These are phyloP conservation scores for Beta macrorhiza DNA, from an alignment of 179 eudicot species.

Conservation along the genomic window DNA sequence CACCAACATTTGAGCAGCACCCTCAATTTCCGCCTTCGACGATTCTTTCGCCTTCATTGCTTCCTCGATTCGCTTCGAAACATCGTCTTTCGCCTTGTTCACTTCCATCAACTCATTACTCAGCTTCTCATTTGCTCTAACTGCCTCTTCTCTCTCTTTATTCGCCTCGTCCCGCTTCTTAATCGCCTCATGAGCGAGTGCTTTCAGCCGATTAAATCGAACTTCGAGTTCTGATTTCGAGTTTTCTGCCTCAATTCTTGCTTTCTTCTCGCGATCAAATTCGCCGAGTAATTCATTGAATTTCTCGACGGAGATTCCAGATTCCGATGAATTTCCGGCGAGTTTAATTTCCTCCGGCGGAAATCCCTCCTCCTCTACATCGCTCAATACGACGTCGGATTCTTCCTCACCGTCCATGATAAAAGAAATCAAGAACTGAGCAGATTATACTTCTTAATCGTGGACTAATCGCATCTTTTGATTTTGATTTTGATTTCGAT, in stretches of 20 bases:
- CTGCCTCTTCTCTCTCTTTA: slow-evolving; percentile 54
- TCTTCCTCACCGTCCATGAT: slow-evolving; percentile 66
- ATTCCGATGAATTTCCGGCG: slow-evolving; percentile 27
- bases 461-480: slow-evolving; percentile 12
- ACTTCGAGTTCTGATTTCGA: slow-evolving; percentile 63
- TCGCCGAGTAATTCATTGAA: slow-evolving; percentile 58
- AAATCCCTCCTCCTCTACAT: slow-evolving; percentile 67
- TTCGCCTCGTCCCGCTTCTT: slow-evolving; percentile 80
- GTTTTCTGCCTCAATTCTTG: slow-evolving; percentile 57
- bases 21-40: slow-evolving; percentile 68
- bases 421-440: background rate
- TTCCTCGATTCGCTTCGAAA: slow-evolving; percentile 51
- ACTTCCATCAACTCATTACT: slow-evolving; percentile 49
- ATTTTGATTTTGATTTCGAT: background rate
- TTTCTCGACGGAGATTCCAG: slow-evolving; percentile 58
- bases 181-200: slow-evolving; percentile 79
- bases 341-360: slow-evolving; percentile 26
- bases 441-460: background rate
- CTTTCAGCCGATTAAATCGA: slow-evolving; percentile 64
- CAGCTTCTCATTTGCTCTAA: slow-evolving; percentile 48
- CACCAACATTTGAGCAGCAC: slow-evolving; percentile 78
- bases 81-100: slow-evolving; percentile 52
- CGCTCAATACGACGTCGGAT: slow-evolving; percentile 71
- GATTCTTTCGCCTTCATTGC: slow-evolving; percentile 53
- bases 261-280: slow-evolving; percentile 74